Base-by-base conservation (phyloP, 176 grass and related monocot genomes). In the Paspalum vaginatum region DNA sequence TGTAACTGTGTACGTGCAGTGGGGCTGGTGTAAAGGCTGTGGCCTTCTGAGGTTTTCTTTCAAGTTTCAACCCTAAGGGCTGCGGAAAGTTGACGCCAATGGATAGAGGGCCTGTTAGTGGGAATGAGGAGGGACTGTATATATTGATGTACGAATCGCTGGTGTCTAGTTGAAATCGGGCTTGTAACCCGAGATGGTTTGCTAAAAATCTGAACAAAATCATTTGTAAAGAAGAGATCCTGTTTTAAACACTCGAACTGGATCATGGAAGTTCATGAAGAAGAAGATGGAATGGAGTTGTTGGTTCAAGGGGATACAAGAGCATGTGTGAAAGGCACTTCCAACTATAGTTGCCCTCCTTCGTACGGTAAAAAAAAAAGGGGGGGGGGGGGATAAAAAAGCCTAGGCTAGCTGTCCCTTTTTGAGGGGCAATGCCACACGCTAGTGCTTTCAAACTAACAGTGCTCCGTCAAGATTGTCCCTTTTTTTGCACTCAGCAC, bases 381-480 rank as follows among this genome's bases (percentile, higher is more conserved):
- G n/a, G n/a, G n/a, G n/a, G n/a, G n/a, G n/a, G n/a, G n/a, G n/a
- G n/a, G n/a, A n/a, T n/a, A n/a, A n/a, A 32, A 32, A 32, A 3
- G 32, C 17, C 11, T 55, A 55, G 26, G 57, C 37, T 77, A n/a
- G n/a, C 32, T 32, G 59, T 78, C 75, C 9, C 14, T 78, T 64
- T 78, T 44, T 21, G 10, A 50, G 49, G 10, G 58, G 15, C 14
- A 46, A 43, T 76, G 8, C 13, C 32, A 27, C 37, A 44, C 6
- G n/a, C 5, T 2, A 9, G 22, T 37, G n/a, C n/a, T 67, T 21
- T 42, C 4, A 42, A 42, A 2, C 8, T 65, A 65, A 0, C 10
- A 5, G 8, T 64, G 14, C 11, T 66, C 63, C 6, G 9, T 66
- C 9, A 66, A n/a, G 15, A 40, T 65, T 5, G 37, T 40, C 0